These are phyloP conservation scores for Ceratocystis ficicola DNA, from an alignment of 2,329 filamentous ascomycete genomes.

Conservation along the genomic window DNA sequence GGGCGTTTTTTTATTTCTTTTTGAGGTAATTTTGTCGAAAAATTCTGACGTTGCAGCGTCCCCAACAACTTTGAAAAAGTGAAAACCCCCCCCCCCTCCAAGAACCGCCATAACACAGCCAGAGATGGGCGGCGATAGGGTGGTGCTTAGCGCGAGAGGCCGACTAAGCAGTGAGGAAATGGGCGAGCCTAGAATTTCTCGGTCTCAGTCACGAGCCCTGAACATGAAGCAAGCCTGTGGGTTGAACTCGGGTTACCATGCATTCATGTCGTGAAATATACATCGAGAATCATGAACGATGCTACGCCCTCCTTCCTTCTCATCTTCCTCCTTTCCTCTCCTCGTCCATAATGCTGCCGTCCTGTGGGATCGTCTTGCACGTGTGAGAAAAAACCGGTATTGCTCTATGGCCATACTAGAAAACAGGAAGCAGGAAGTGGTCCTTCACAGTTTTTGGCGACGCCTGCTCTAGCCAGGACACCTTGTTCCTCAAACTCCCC, in stretches of 20 bases:
- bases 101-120: background rate
- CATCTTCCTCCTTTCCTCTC: too few relatives aligned
- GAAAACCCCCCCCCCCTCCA: too few relatives aligned
- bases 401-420: background rate
- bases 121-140: background rate
- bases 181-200: background rate
- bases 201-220: background rate
- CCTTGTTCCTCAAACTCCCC: background rate
- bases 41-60: conserved; percentile 1
- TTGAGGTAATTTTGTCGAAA: conserved; percentile 4
- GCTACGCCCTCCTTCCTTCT: background rate
- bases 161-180: background rate
- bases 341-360: background rate
- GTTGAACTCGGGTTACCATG: background rate
- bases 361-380: background rate
- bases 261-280: background rate
- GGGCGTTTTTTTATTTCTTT: background rate
- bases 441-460: background rate
- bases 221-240: background rate
- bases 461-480: background rate
- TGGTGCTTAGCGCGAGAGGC: background rate
- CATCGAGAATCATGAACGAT: background rate
- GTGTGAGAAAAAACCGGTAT: background rate
- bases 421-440: background rate
- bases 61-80: too few relatives aligned